These are phyloP conservation scores for Bipolaris oryzae DNA, from an alignment of 2,329 filamentous ascomycete species.

Conservation along the genomic window DNA sequence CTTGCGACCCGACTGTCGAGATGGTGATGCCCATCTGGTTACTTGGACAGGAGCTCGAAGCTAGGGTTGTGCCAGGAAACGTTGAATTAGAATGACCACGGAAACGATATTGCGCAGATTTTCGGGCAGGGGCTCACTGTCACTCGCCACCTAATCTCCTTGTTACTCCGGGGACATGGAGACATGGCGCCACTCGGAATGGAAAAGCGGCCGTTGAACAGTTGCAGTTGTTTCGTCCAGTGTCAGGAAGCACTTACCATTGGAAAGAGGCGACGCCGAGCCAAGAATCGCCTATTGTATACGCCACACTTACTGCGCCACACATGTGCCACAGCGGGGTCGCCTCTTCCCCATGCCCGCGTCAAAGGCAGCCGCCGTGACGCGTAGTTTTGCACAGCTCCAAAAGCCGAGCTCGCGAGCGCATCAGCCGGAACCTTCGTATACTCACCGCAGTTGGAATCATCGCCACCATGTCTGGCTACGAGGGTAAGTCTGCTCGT, in stretches of 20 bases:
- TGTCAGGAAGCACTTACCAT: neutral
- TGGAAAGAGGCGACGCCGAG: neutral
- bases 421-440: conserved; percentile 2
- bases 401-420: conserved; percentile 16
- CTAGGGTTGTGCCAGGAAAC: neutral
- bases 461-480: conserved; percentile 51
- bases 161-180: neutral
- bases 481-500: conserved; percentile 49
- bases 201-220: neutral
- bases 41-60: neutral
- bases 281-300: neutral
- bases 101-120: neutral
- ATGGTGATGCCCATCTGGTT: neutral
- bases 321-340: conserved; percentile 12
- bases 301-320: conserved; percentile 1
- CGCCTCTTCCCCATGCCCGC: neutral
- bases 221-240: neutral
- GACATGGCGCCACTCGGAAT: neutral
- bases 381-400: conserved; percentile 17
- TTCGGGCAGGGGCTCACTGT: neutral
- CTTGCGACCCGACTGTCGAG: neutral
- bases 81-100: no score
- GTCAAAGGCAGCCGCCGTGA: conserved; percentile 17
- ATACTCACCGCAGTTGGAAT: conserved; percentile 21
- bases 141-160: neutral